Evolutionary conservation across 176 grass and related monocot species (phyloP).

Genomic region (Calamus simplicifolius): DNA sequence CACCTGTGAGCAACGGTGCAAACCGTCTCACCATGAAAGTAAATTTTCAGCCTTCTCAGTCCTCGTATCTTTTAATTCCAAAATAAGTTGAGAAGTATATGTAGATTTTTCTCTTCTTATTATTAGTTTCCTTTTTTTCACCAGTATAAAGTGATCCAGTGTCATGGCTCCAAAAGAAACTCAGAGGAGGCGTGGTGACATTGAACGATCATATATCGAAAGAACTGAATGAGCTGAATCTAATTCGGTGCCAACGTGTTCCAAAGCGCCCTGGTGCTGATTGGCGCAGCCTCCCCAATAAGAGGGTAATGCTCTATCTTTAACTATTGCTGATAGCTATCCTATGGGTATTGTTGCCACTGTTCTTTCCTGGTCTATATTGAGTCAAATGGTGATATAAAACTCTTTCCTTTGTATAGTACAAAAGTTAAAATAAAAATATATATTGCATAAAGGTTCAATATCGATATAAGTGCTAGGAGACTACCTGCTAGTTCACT

Average conservation of each 20-base stretch:
- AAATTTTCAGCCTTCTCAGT: background rate
- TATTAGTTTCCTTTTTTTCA: slow-evolving; percentile 1
- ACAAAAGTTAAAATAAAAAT: too few species aligned
- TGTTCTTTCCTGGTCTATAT: too few species aligned
- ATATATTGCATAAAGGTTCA: too few species aligned
- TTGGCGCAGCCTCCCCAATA: slow-evolving; percentile 66
- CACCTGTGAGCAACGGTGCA: slow-evolving; percentile 67
- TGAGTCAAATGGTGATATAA: too few species aligned
- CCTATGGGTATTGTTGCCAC: too few species aligned
- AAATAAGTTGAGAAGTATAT: too few species aligned
- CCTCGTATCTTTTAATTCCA: too few species aligned
- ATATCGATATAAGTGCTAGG: too few species aligned
- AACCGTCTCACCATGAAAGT: slow-evolving; percentile 64
- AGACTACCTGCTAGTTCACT: too few species aligned
- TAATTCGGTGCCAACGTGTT: slow-evolving; percentile 54
- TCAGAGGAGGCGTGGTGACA: slow-evolving; percentile 27
- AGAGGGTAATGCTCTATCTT: slow-evolving; percentile 35
- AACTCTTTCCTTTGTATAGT: too few species aligned
- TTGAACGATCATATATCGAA: slow-evolving; percentile 72
- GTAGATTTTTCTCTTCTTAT: background rate
- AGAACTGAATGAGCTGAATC: slow-evolving; percentile 77
- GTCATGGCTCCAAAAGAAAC: slow-evolving; percentile 91
- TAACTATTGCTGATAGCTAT: too few species aligned
- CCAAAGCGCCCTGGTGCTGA: slow-evolving; percentile 53
- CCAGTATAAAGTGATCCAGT: slow-evolving; percentile 71